Evolutionary conservation across 164 flowering plant genomes (phyloP), one percentile per base, ranked within the genome.

Genomic region (Macadamia integrifolia): DNA sequence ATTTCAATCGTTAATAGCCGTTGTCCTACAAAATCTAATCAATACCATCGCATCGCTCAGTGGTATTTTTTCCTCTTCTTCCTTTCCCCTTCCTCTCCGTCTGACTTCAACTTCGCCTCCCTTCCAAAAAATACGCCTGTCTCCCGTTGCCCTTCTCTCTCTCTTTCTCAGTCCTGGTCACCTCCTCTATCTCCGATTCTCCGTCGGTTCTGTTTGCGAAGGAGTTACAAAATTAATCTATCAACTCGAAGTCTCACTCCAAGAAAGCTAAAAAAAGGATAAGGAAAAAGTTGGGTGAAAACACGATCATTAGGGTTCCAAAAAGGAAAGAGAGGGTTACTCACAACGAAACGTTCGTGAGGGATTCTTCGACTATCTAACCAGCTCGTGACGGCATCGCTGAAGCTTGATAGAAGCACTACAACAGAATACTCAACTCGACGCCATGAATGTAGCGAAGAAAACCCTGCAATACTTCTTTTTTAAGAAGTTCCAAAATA

Each of bases 281-380:
- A 23, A 23, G 23, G 23, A 23, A 23, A 23, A 66, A 58, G 40
- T 31, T 23, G 10, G 10, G 6, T 44, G 6, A 30, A 29, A 15
- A 56, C 6, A 35, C 1, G 18, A 29, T 55, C 56, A 58, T 62
- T 70, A 66, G 65, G 71, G 64, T 58, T 57, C 9, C 15, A 1
- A 13, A 40, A 6, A 60, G 4, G 11, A 28, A 17, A 57, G 12
- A 67, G 30, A 62, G 40, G 40, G 32, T 17, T 48, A 42, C 65
- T 63, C 66, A 60, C 64, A 70, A 56, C 49, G 53, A 30, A 60
- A 44, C 44, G 60, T 14, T 4, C 18, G 8, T 42, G 29, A 58
- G 30, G 17, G 53, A n/a, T 6, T 0, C 40, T 35, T 35, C 40
- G 5, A 35, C 5, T 35, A 2, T 48, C 56, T 46, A 29, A 29